Evolutionary conservation across 352 stramenopile species (phyloP).

Genomic region (Hyaloperonospora arabidopsidis): DNA sequence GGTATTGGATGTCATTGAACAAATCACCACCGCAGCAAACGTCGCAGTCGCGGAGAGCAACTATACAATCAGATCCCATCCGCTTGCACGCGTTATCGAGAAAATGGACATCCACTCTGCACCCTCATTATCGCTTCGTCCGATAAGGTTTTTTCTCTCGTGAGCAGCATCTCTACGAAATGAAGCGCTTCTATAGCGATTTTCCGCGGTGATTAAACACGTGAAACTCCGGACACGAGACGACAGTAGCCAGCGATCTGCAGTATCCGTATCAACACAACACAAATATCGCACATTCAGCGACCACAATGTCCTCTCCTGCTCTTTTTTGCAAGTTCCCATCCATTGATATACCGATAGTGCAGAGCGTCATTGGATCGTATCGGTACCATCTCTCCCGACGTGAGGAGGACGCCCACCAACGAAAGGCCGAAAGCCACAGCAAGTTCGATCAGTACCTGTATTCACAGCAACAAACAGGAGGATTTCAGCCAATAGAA

Average conservation of each 20-base stretch:
- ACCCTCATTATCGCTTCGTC: background rate
- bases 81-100: no score
- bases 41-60: no score
- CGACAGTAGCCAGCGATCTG: constrained; percentile 57
- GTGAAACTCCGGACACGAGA: constrained; percentile 68
- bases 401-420: constrained; percentile 56
- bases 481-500: background rate
- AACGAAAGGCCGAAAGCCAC: constrained; percentile 61
- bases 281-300: constrained; percentile 3
- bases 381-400: constrained; percentile 65
- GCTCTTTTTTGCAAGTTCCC: background rate
- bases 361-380: constrained; percentile 62
- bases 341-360: constrained; percentile 32
- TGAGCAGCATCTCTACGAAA: constrained; percentile 16
- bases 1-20: no score
- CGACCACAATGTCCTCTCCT: background rate
- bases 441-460: constrained; percentile 70
- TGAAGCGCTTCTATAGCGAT: constrained; percentile 62
- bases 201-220: constrained; percentile 80
- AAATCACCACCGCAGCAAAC: no score
- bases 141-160: background rate
- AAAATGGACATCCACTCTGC: no score
- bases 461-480: background rate
- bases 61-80: no score
- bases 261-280: background rate